Base-by-base conservation (phyloP, 164 flowering plant genomes). In the Tetrastigma voinierianum region DNA sequence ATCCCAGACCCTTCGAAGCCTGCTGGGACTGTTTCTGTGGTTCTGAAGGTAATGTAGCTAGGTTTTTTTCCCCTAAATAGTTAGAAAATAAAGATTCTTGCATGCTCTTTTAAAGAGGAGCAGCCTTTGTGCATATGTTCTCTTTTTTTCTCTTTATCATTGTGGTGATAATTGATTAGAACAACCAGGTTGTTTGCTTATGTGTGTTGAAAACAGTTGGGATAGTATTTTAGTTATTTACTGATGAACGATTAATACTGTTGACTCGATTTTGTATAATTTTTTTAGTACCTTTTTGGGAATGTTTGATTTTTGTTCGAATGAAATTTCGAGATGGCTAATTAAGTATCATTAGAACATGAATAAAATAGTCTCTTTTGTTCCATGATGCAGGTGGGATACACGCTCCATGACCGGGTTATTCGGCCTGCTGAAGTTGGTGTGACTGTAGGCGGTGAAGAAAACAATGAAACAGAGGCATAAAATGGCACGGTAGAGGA, bases 351-450 rank as follows among this genome's bases (percentile, higher is more conserved):
- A 11, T 14, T 13, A 40, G 46, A 1, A 15, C 18, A 51, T 66
- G 19, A 13, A 0, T 65, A 23, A 58, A 24, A 2, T 70, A 9
- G 14, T 66, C n/a, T n/a, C 51, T 61, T 47, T 9, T 57, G 12
- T 47, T n/a, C 58, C 20, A 21, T 53, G 53, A 44, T 80, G 76
- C 90, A 93, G 98, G 14, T 89, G 5, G 96, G 98, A 25, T 93
- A 89, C 78, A 77, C 67, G 75, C 83, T 93, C 2, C 70, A 86
- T 52, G 97, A 90, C 24, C 80, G 98, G 51, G 75, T 93, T 46
- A 72, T 93, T 51, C 82, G 98, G 20, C 96, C 96, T 2, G 98
- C 98, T 20, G 97, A 93, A 75, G 98, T 93, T 67, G 96, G 96
- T 60, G 97, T 93, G 15, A 85, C 90, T 15, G n/a, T 72, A 61